A percentile compares a stretch with the other conserved stretches of the same genome.
These are phyloP conservation scores for Toxicodendron radicans DNA, from an alignment of 345 rosid species.

Conservation along the genomic window DNA sequence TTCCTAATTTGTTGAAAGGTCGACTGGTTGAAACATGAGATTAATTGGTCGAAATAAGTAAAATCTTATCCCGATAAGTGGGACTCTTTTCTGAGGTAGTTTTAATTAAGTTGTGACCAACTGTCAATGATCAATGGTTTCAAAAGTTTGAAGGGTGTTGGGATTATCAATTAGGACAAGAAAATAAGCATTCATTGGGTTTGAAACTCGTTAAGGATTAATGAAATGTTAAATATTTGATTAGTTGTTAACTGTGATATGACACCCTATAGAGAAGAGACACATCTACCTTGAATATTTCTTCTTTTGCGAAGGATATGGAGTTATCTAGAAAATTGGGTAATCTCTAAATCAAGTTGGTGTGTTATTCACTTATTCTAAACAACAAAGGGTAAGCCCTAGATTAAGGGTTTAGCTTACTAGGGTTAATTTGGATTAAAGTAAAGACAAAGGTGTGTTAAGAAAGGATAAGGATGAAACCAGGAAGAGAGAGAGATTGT, in stretches of 20 bases:
- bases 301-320: conserved; percentile 1
- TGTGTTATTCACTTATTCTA: conserved; percentile 17
- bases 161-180: neutral
- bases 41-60: neutral
- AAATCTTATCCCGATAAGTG: conserved; percentile 5
- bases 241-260: too few relatives aligned
- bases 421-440: conserved; percentile 32
- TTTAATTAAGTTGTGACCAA: neutral
- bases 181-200: conserved; percentile 13
- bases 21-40: too few relatives aligned
- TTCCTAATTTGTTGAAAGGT: neutral
- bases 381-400: conserved; percentile 10
- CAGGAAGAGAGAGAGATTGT: conserved; percentile 7
- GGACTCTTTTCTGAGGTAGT: neutral
- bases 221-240: too few relatives aligned
- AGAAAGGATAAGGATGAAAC: conserved; percentile 54
- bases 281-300: neutral
- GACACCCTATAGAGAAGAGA: neutral
- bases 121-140: neutral
- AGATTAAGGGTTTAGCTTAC: conserved; percentile 1
- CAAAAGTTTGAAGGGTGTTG: neutral
- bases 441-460: conserved; percentile 18
- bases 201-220: neutral
- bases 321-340: conserved; percentile 11
- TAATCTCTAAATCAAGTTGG: conserved; percentile 28